Conservation (phyloP, 169 alveolate genomes). For the Eimeria zaria region DNA sequence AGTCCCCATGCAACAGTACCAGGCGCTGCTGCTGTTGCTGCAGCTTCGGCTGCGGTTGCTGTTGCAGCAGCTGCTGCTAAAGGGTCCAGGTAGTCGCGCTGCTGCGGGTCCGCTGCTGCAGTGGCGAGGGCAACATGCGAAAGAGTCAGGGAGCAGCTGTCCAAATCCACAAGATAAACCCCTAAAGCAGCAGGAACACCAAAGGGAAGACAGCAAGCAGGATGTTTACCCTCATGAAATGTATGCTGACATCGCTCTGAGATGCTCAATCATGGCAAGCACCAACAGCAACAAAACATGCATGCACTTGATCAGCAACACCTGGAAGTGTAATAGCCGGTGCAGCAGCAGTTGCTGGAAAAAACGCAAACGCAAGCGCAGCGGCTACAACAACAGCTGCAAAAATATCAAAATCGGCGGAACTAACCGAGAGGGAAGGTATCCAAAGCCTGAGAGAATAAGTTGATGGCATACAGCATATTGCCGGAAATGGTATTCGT, state of each 20-base stretch:
- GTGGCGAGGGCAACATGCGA: constrained; percentile 59
- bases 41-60: constrained; percentile 60
- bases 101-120: constrained; percentile 48
- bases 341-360: background rate
- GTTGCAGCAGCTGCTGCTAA: constrained; percentile 16
- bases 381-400: background rate
- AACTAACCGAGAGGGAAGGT: constrained; percentile 51
- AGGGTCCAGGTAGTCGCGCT: constrained; percentile 39
- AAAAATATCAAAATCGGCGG: background rate
- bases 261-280: background rate
- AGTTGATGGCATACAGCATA: constrained; percentile 64
- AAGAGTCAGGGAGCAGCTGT: constrained; percentile 37
- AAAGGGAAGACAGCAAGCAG: background rate
- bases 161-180: constrained; percentile 55
- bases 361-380: background rate
- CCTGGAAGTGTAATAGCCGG: background rate
- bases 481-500: constrained; percentile 51
- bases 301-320: background rate
- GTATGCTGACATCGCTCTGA: background rate
- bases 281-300: background rate
- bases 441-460: constrained; percentile 46
- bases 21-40: constrained; percentile 31
- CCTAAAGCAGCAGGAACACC: constrained; percentile 19
- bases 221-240: background rate
- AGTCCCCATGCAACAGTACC: constrained; percentile 63